Conservation (phyloP, 805 yeast species). For the Saccharomyces eubayanus region DNA sequence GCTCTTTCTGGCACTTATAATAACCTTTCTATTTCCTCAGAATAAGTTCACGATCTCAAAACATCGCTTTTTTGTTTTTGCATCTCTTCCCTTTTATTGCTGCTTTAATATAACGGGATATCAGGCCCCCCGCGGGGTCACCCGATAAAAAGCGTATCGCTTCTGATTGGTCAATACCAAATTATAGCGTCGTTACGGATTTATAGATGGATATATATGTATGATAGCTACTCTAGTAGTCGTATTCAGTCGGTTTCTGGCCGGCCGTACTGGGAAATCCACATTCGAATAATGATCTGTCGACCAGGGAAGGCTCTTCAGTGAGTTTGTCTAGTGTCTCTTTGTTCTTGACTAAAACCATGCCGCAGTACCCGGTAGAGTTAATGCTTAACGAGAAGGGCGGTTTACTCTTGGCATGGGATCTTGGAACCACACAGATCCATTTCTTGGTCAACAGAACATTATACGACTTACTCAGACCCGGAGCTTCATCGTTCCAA, state of each 20-base stretch:
- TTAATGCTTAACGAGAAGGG: conserved; percentile 53
- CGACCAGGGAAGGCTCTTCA: conserved; percentile 38
- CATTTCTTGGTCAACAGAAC: conserved; percentile 73
- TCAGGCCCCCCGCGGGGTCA: background rate
- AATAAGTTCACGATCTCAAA: background rate
- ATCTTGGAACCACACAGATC: conserved; percentile 82
- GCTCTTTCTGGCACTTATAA: background rate
- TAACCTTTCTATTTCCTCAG: background rate
- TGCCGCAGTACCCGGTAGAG: conserved; percentile 72
- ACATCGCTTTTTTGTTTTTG: background rate
- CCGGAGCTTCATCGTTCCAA: conserved; percentile 26
- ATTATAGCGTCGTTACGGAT: background rate
- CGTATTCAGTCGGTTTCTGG: conserved; percentile 51
- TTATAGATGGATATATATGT: background rate
- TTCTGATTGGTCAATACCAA: background rate
- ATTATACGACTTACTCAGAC: conserved; percentile 55
- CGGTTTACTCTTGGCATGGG: conserved; percentile 34
- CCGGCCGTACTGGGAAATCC: conserved; percentile 61
- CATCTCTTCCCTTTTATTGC: background rate
- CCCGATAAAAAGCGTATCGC: background rate
- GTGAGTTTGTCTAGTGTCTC: conserved; percentile 42
- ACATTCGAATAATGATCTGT: conserved; percentile 48
- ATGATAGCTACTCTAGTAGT: conserved; percentile 36
- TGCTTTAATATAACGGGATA: background rate
- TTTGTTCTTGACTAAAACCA: conserved; percentile 65